These are phyloP conservation scores for Nepenthes gracilis DNA, from an alignment of 148 eudicot species.

Conservation along the genomic window DNA sequence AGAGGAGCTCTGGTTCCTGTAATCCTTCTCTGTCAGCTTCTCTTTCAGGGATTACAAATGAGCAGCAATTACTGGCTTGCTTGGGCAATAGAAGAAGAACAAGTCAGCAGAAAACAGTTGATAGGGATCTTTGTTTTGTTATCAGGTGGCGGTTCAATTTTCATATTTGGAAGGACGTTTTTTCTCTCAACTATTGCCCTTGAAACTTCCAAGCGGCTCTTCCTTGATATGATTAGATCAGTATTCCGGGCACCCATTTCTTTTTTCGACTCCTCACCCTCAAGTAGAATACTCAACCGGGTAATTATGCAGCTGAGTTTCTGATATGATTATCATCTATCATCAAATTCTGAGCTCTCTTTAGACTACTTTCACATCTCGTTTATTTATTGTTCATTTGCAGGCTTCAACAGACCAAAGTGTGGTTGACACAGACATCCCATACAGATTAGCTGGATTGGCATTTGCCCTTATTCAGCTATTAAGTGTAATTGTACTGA, in stretches of 20 bases:
- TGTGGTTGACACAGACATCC: conserved; percentile 79
- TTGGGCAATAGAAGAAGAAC: conserved; percentile 64
- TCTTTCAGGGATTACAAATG: conserved; percentile 71
- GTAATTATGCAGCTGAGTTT: conserved; percentile 19
- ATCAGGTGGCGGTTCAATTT: conserved; percentile 73
- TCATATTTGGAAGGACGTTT: conserved; percentile 72
- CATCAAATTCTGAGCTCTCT: not conserved
- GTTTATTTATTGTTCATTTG: conserved; percentile 2
- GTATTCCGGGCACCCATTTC: conserved; percentile 78
- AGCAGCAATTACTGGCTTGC: conserved; percentile 92
- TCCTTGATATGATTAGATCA: conserved; percentile 54
- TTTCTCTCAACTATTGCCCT: conserved; percentile 77
- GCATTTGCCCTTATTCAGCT: conserved; percentile 86
- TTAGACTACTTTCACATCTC: not conserved
- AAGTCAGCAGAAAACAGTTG: conserved; percentile 35
- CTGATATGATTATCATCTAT: not conserved
- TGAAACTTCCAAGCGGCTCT: conserved; percentile 58
- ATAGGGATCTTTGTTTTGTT: conserved; percentile 48
- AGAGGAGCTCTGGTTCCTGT: conserved; percentile 79
- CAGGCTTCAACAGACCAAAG: conserved; percentile 96
- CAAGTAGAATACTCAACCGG: conserved; percentile 80
- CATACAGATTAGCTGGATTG: conserved; percentile 86
- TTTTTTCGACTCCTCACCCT: conserved; percentile 79
- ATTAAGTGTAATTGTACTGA: conserved; percentile 58
- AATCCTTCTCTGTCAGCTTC: conserved; percentile 59